These are phyloP conservation scores for Boechera retrofracta DNA, from an alignment of 345 rosid species.

Conservation along the genomic window DNA sequence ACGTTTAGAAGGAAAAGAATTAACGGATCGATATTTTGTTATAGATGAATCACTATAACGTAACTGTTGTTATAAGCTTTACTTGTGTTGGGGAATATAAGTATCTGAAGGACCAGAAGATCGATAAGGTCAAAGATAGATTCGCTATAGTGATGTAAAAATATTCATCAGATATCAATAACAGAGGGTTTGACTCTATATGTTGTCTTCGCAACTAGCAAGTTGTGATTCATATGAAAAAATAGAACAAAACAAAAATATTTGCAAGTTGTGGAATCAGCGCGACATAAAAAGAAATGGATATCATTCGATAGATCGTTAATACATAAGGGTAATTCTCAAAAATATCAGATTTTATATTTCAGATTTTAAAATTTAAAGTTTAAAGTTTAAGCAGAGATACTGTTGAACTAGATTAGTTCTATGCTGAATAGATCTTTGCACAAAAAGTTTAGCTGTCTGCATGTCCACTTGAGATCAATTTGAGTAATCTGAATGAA, in stretches of 20 bases:
- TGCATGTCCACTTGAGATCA: not conserved
- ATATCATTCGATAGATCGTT: not conserved
- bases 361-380: not conserved
- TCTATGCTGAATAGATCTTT: not conserved
- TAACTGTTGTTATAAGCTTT: not conserved
- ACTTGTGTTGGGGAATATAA: constrained; percentile 33
- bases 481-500: not conserved
- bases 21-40: not conserved
- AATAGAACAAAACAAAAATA: not conserved
- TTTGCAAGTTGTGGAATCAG: constrained; percentile 32
- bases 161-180: constrained; percentile 31
- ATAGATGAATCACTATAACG: not conserved
- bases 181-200: constrained; percentile 36
- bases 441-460: no score
- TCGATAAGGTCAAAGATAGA: constrained; percentile 29
- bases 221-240: constrained; percentile 8
- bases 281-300: not conserved
- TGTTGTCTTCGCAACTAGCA: constrained; percentile 30
- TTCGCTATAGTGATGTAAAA: constrained; percentile 33
- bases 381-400: not conserved
- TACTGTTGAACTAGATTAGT: not conserved
- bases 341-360: not conserved
- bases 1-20: constrained; percentile 14
- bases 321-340: not conserved
- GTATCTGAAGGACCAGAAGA: constrained; percentile 34